These are phyloP conservation scores for Pythium pyrilobum DNA, from an alignment of 352 stramenopile species.

Conservation along the genomic window DNA sequence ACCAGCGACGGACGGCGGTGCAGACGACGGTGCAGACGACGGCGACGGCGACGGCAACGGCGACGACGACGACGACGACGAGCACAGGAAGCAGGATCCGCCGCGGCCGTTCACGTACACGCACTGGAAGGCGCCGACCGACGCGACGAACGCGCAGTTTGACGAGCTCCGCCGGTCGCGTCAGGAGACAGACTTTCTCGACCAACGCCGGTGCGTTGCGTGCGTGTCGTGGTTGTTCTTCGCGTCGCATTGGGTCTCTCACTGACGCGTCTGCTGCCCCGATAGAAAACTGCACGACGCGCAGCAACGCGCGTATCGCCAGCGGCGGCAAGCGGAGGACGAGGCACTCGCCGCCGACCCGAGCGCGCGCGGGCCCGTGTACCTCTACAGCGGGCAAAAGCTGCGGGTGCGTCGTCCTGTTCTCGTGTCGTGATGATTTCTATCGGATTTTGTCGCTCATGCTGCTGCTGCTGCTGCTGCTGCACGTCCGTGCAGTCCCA, in stretches of 20 bases:
- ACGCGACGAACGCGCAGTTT: conserved; percentile 64
- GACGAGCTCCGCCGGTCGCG: conserved; percentile 44
- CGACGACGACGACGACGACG: not conserved
- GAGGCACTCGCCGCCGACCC: conserved; percentile 5
- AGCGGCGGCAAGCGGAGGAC: conserved; percentile 36
- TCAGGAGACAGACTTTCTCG: conserved; percentile 53
- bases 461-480: not conserved
- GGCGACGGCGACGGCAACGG: not conserved
- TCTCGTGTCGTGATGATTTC: not conserved
- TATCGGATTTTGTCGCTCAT: not conserved
- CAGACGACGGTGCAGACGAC: not conserved
- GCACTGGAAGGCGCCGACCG: conserved; percentile 64
- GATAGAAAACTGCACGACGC: conserved; percentile 25
- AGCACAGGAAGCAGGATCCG: too few species aligned
- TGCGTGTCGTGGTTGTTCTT: not conserved
- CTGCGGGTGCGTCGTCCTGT: conserved; percentile 39
- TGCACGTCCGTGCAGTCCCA: conserved; percentile 42
- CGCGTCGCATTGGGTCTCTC: too few species aligned
- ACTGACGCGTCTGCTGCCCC: too few species aligned
- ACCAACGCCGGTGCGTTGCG: conserved; percentile 21
- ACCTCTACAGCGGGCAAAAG: conserved; percentile 88
- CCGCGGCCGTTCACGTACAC: not conserved
- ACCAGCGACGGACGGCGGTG: not conserved
- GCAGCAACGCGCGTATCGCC: conserved; percentile 27
- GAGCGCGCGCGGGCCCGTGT: conserved; percentile 29